Percentiles rank a stretch among this genome's conserved stretches.
phyloP scores from a whole-genome alignment of 2,329 filamentous ascomycete species.

The Nothophaeocryptopus gaeumannii region DNA sequence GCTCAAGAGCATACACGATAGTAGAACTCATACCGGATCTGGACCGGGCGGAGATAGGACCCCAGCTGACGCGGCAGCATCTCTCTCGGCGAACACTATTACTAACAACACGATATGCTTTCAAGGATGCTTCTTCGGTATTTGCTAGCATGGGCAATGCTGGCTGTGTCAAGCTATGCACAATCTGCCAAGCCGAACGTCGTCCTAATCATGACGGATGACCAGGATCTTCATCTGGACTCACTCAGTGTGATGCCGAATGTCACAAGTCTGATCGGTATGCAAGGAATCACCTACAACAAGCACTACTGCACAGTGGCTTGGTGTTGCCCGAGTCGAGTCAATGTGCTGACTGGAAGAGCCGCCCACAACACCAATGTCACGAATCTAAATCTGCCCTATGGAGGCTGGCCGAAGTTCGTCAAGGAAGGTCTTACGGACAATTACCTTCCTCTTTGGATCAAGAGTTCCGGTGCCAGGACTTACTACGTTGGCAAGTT shows the following conservation, averaged over 20 bases:
- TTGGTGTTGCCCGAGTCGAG: neutral
- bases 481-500: slow-evolving; percentile 70
- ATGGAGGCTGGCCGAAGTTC: slow-evolving; percentile 64
- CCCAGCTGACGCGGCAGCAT: neutral
- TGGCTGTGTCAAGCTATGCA: neutral
- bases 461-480: slow-evolving; percentile 62
- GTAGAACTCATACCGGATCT: too few relatives aligned
- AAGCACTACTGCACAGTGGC: slow-evolving; percentile 5
- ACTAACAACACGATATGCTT: neutral
- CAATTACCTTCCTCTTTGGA: slow-evolving; percentile 65
- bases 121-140: neutral
- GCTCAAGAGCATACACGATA: too few relatives aligned
- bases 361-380: slow-evolving; percentile 68
- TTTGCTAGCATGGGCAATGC: neutral
- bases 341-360: slow-evolving; percentile 4
- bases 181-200: slow-evolving; percentile 45
- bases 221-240: slow-evolving; percentile 58
- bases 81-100: neutral
- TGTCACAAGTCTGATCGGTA: slow-evolving; percentile 53
- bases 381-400: slow-evolving; percentile 54
- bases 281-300: slow-evolving; percentile 55
- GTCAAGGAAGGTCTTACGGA: slow-evolving; percentile 62
- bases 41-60: neutral
- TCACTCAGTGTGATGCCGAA: slow-evolving; percentile 59
- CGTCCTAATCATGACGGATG: slow-evolving; percentile 63